A percentile compares a stretch with the other conserved stretches of the same genome.
These are phyloP conservation scores for Bombardia bombarda DNA, from an alignment of 495 filamentous ascomycete genomes.

Conservation along the genomic window DNA sequence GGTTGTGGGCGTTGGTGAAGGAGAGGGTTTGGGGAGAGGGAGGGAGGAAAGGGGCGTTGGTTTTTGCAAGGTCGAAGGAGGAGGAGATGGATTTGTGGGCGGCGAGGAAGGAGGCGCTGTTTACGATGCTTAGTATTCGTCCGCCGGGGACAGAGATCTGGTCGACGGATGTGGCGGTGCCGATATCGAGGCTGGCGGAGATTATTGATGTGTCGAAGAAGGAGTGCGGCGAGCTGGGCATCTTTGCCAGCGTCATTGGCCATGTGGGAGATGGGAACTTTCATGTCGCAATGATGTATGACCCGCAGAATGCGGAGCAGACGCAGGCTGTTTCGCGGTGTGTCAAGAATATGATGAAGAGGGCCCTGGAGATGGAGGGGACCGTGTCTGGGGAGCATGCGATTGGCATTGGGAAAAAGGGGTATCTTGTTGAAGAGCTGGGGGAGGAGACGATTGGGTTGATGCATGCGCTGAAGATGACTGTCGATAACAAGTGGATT, in stretches of 20 bases:
- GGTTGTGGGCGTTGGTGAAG: too few species aligned
- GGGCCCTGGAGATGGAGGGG: slow-evolving; percentile 29
- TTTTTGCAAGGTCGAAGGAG: slow-evolving; percentile 49
- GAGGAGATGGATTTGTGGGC: slow-evolving; percentile 59
- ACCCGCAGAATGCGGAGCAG: slow-evolving; percentile 15
- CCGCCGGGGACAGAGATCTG: slow-evolving; percentile 50
- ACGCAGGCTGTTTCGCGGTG: slow-evolving; percentile 11
- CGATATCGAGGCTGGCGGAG: slow-evolving; percentile 58
- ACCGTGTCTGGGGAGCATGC: slow-evolving; percentile 31
- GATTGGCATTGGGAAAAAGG: slow-evolving; percentile 30
- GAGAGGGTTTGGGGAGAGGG: slow-evolving; percentile 9
- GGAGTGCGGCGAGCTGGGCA: slow-evolving; percentile 50
- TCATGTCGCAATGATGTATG: slow-evolving; percentile 27
- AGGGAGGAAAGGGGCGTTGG: slow-evolving; percentile 35
- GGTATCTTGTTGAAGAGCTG: slow-evolving; percentile 21
- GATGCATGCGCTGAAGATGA: slow-evolving; percentile 23
- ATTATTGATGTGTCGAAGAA: slow-evolving; percentile 61
- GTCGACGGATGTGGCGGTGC: slow-evolving; percentile 67
- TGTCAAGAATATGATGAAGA: slow-evolving; percentile 22
- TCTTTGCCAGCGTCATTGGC: slow-evolving; percentile 66
- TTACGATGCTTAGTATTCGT: slow-evolving; percentile 42
- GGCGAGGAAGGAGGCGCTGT: slow-evolving; percentile 60
- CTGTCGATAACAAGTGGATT: slow-evolving; percentile 25
- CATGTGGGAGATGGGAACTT: slow-evolving; percentile 53
- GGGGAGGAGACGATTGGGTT: slow-evolving; percentile 21